Percentiles rank a stretch among this genome's conserved stretches.
Conservation (phyloP, 2,329 filamentous ascomycete species). For the Aureobasidium melanogenum region DNA sequence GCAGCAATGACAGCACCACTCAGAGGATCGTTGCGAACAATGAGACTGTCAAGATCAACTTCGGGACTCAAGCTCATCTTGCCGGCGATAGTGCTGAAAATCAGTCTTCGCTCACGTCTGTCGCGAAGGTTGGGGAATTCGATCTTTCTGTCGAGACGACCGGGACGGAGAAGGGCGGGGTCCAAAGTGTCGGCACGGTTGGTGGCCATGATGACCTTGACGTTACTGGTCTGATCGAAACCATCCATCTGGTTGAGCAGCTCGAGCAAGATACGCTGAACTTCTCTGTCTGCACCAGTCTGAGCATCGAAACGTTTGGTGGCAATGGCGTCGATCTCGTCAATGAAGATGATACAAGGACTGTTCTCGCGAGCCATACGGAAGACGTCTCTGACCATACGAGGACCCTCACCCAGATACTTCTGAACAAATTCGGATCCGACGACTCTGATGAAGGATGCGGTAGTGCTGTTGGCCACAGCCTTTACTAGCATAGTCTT, state of each 20-base stretch:
- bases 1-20: constrained; percentile 94
- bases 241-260: constrained; percentile 99
- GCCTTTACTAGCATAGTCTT: constrained; percentile 99
- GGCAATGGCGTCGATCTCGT: constrained; percentile 97
- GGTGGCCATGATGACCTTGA: constrained; percentile 99
- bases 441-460: constrained; percentile 95
- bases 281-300: constrained; percentile 94
- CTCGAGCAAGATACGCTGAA: constrained; percentile 95
- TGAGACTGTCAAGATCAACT: constrained; percentile 90
- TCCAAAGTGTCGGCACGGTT: constrained; percentile 97
- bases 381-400: constrained; percentile 99
- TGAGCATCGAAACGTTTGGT: constrained; percentile 99
- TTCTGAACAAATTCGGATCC: constrained; percentile 99
- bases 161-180: constrained; percentile 85
- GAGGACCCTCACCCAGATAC: constrained; percentile 92
- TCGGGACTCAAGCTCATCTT: constrained; percentile 98
- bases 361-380: constrained; percentile 98
- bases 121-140: constrained; percentile 95
- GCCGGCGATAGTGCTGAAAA: constrained; percentile 91
- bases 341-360: constrained; percentile 98
- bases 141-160: constrained; percentile 94
- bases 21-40: constrained; percentile 91
- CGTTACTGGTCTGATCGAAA: constrained; percentile 97
- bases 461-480: constrained; percentile 95
- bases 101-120: constrained; percentile 86